These are phyloP conservation scores for Scheffersomyces stambukii DNA, from an alignment of 1,139 yeast genomes.

Conservation along the genomic window DNA sequence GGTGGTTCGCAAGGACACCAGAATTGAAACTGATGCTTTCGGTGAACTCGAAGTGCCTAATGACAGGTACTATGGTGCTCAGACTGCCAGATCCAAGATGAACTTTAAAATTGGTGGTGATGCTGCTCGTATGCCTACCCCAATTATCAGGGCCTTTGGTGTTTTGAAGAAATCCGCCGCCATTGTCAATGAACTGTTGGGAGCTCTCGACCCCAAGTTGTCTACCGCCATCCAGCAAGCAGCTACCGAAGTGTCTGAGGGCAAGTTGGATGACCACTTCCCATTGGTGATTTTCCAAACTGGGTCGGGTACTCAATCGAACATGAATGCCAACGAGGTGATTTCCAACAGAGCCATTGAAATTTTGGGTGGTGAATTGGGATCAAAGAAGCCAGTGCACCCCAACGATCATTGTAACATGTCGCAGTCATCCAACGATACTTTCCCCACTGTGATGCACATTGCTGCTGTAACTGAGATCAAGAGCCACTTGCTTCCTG, in stretches of 20 bases:
- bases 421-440: constrained; percentile 93
- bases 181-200: constrained; percentile 71
- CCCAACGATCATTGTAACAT: constrained; percentile 95
- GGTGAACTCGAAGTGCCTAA: constrained; percentile 84
- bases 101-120: constrained; percentile 90
- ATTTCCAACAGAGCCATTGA: constrained; percentile 94
- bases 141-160: constrained; percentile 83
- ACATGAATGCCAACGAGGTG: constrained; percentile 96
- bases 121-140: constrained; percentile 68
- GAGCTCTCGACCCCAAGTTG: constrained; percentile 67
- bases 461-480: constrained; percentile 91
- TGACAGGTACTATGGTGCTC: constrained; percentile 90
- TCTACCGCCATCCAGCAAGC: constrained; percentile 79
- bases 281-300: constrained; percentile 95
- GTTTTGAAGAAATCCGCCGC: constrained; percentile 88
- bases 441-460: constrained; percentile 97
- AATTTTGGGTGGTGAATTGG: constrained; percentile 77
- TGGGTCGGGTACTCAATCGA: constrained; percentile 93
- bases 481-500: constrained; percentile 65
- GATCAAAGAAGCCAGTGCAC: constrained; percentile 85
- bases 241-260: constrained; percentile 84
- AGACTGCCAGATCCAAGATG: constrained; percentile 81
- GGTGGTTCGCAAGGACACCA: constrained; percentile 28
- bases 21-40: constrained; percentile 87
- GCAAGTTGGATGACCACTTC: constrained; percentile 82